Base-by-base conservation (phyloP, 2,329 filamentous ascomycete species). In the Emergomyces orientalis region DNA sequence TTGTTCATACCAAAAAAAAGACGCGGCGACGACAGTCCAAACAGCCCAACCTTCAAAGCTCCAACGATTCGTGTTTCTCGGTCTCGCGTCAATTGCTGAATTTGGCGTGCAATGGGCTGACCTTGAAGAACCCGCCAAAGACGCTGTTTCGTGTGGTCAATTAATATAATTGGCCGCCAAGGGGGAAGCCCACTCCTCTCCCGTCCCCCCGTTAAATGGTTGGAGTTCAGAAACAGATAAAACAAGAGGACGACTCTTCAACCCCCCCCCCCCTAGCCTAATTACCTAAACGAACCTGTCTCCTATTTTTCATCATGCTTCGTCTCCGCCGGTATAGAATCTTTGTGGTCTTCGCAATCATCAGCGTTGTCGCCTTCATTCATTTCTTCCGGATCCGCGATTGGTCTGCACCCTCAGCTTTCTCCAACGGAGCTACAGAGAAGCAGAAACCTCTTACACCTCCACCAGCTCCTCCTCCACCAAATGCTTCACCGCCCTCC, bases 361-460 rank as follows among this genome's bases (percentile, higher is more conserved):
- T 79, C 62, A 71, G 76, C 22, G 66, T 78, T 47, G 69, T 80
- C 49, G 70, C 78, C 2, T 71, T 85, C 61, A 78, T 84, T 68
- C 80, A 81, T 66, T 83, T 84, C 66, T 73, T 76, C 41, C 74
- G 75, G 58, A 77, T 80, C 63, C 75, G 74, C 63, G 72, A 78
- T 62, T 77, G 76, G 73, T 67, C 63, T 63, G 64, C 51, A 52
- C 62, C 47, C n/a, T 5, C 41, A 32, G 7, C 56, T 3, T 2
- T 43, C 30, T n/a, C 39, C 5, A n/a, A 43, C 27, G 19, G 54
- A 49, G 8, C 61, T 43, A 22, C 25, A 13, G 5, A 19, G 22
- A 47, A 51, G 56, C 41, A 61, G 27, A 54, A 56, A 19, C 47
- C 47, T 22, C n/a, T 45, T 47, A 32, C 60, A 54, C 52, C 60